These are phyloP conservation scores for Paragyromitra xinjiangensis DNA, from an alignment of 495 filamentous ascomycete genomes.

Conservation along the genomic window DNA sequence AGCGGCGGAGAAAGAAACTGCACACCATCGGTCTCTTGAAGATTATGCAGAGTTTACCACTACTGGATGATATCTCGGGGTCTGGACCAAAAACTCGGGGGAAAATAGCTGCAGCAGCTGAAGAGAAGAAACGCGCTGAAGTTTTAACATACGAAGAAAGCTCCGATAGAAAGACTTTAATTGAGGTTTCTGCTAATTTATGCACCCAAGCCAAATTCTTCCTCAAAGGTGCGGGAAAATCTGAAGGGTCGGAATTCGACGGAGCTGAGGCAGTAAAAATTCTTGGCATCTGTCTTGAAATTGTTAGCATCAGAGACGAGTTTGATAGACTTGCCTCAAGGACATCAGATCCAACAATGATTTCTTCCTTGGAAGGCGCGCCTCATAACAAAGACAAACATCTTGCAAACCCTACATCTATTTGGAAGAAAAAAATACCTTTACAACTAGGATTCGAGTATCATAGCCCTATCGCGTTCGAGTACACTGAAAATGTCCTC, in stretches of 20 bases:
- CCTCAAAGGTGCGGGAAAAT: slow-evolving; percentile 42
- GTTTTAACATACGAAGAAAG: slow-evolving; percentile 42
- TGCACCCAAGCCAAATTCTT: slow-evolving; percentile 47
- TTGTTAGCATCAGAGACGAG: slow-evolving; percentile 31
- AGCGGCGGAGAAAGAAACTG: slow-evolving; percentile 33
- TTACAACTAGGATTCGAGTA: slow-evolving; percentile 28
- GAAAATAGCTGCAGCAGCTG: slow-evolving; percentile 42
- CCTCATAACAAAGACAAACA: slow-evolving; percentile 11
- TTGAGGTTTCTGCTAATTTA: slow-evolving; percentile 38
- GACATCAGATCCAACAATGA: neutral
- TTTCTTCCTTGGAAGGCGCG: neutral
- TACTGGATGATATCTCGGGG: slow-evolving; percentile 5
- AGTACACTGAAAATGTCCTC: slow-evolving; percentile 42
- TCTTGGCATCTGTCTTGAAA: slow-evolving; percentile 41
- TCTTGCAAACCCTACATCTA: neutral
- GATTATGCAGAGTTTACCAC: slow-evolving; percentile 33
- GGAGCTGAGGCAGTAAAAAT: slow-evolving; percentile 43
- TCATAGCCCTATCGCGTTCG: slow-evolving; percentile 38
- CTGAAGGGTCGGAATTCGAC: slow-evolving; percentile 37
- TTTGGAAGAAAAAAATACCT: slow-evolving; percentile 11
- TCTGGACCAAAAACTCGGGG: slow-evolving; percentile 44
- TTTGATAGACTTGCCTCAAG: slow-evolving; percentile 34
- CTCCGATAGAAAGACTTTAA: slow-evolving; percentile 36
- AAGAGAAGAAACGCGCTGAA: slow-evolving; percentile 42
- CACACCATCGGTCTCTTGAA: slow-evolving; percentile 39